Conservation (phyloP, 148 eudicot genomes). For the Amaranthus palmeri region DNA sequence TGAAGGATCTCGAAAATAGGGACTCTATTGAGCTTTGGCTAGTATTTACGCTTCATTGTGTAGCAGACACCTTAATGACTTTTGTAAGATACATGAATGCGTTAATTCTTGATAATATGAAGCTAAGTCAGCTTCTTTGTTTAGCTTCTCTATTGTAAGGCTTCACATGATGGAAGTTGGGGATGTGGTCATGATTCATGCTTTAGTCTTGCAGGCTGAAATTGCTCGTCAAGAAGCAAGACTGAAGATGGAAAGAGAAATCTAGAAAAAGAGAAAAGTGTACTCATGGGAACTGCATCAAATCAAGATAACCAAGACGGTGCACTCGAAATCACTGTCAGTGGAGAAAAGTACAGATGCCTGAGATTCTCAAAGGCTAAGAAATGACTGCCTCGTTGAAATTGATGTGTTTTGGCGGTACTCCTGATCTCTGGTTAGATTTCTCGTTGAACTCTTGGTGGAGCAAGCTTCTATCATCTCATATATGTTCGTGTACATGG, state of each 20-base stretch:
- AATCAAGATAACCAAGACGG: conserved; percentile 99
- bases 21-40: no score
- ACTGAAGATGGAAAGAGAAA: conserved; percentile 94
- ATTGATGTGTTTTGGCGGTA: not conserved
- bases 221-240: conserved; percentile 96
- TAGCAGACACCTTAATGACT: no score
- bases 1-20: no score
- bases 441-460: conserved; percentile 1
- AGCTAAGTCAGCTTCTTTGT: not conserved
- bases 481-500: not conserved
- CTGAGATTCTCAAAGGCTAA: conserved; percentile 96
- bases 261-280: conserved; percentile 97
- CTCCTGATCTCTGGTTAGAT: not conserved
- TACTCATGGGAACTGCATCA: conserved; percentile 99
- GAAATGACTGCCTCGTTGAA: conserved; percentile 38
- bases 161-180: no score
- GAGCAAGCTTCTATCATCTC: conserved; percentile 1
- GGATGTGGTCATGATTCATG: not conserved
- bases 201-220: conserved; percentile 60
- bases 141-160: not conserved
- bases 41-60: no score
- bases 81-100: no score
- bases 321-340: conserved; percentile 96
- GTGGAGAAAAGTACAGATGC: conserved; percentile 97
- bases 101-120: no score